Base-by-base conservation (phyloP, 2,329 filamentous ascomycete genomes). In the Trichoderma semiorbis region DNA sequence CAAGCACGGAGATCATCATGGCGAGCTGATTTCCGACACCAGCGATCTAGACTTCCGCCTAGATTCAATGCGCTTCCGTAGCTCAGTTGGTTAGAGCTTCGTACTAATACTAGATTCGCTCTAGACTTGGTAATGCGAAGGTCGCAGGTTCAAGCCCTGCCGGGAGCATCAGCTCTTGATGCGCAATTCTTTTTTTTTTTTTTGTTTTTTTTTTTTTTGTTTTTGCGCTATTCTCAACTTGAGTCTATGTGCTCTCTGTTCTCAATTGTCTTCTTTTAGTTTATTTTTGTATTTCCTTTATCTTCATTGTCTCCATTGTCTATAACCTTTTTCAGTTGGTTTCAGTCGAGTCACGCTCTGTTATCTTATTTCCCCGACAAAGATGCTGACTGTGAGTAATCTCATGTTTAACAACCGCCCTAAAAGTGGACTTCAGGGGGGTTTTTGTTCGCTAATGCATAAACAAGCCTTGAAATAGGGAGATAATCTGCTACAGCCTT, bases 71-170 rank as follows among this genome's bases (percentile, higher is more conserved):
- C n/a, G 47, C 67, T 70, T 63, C 57, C 67, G 67, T 70, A 70
- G 67, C 67, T 70, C 67, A 70, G 67, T 70, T 70, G 67, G 67
- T 70, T 63, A 63, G 67, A 70, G 67, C 67, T 62, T 63, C 67
- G 57, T 70, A 70, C 67, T 70, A 70, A 70, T 70, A 70, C 43
- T 50, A 7, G 36, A 36, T 63, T 43, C 39, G 6, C 36, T 53
- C 39, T 30, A 70, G 26, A 36, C 18, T 55, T 55, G 24, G 57
- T 70, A 55, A 70, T 70, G 67, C 67, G 67, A 32, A 55, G 67
- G 67, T 63, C 67, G 57, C 67, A 70, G 67, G 67, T 70, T 70
- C 67, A 70, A 70, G 67, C 67, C 67, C 67, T 70, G 67, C 67
- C 67, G 67, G 57, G 67, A 70, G 67, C 67, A 70, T 47, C 12